These are phyloP conservation scores for Xerocomellus chrysenteron DNA, from an alignment of 768 basidiomycete genomes.

Conservation along the genomic window DNA sequence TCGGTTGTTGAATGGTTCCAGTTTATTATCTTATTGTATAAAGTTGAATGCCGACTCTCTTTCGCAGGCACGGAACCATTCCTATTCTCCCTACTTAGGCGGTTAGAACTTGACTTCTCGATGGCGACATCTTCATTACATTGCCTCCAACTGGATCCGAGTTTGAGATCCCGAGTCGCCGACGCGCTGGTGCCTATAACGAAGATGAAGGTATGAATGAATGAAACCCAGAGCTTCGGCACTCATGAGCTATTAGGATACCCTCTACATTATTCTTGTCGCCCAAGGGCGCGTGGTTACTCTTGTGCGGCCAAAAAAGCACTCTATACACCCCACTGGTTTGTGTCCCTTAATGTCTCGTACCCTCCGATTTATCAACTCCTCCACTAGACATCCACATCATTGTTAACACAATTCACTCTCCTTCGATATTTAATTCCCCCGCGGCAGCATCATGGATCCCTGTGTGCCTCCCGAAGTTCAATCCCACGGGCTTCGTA, in stretches of 20 bases:
- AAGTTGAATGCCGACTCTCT: not conserved
- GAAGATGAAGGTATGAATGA: conserved; percentile 70
- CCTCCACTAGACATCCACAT: conserved; percentile 72
- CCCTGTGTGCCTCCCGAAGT: conserved; percentile 94
- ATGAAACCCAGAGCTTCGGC: not conserved
- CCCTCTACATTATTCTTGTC: conserved; percentile 88
- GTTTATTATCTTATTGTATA: not conserved
- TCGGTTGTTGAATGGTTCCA: conserved; percentile 62
- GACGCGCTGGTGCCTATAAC: conserved; percentile 76
- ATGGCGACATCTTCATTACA: conserved; percentile 80
- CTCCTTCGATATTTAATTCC: conserved; percentile 75
- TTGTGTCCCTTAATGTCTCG: conserved; percentile 13
- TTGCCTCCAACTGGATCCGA: conserved; percentile 73
- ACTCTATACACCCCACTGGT: conserved; percentile 95
- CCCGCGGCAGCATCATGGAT: conserved; percentile 88
- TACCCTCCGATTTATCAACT: not conserved
- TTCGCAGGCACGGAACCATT: conserved; percentile 79
- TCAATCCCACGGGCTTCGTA: conserved; percentile 84
- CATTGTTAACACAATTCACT: conserved; percentile 84
- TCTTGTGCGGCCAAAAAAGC: conserved; percentile 85
- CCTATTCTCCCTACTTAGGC: conserved; percentile 64
- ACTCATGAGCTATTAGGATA: conserved; percentile 52
- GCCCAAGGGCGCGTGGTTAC: conserved; percentile 78
- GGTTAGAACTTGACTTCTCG: conserved; percentile 77
- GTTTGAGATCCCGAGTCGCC: conserved; percentile 69